Evolutionary conservation across 2,329 filamentous ascomycete species (phyloP), one percentile per base, ranked within the genome.

Genomic region (Ophiostoma sp.): DNA sequence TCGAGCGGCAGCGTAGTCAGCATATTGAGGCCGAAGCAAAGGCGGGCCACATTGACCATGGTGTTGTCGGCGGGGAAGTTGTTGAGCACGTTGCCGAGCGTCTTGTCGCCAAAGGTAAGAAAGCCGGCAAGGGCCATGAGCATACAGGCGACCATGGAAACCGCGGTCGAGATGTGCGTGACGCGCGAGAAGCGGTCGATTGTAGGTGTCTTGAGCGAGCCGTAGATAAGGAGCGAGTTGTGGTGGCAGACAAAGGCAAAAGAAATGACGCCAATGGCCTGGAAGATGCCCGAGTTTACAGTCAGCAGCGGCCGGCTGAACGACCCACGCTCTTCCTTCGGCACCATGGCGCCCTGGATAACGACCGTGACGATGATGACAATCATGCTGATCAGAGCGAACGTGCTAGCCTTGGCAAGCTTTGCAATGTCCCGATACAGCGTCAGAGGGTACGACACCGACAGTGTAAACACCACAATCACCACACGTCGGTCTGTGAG

Each of bases 1-100:
- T 99, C 96, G 74, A 99, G 91, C 0, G 96, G 96, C 48, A 99
- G 86, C 1, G 96, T 98, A 17, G 96, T 98, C 78, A 99, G 90
- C 96, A 99, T 99, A 86, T 99, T 99, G 77, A 99, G 88, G 1
- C 96, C 96, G 80, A 99, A 98, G 83, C 94, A 98, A 69, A 99
- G 87, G 71, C 96, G 92, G 28, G 96, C 96, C 74, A 99, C 87
- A 82, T 98, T 98, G 80, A 98, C 94, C 89, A 98, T 92, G 78
- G 91, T 87, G 82, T 97, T 98, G 82, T 97, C 90, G 25, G 90
- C 86, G 1, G 95, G 93, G 80, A 99, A 98, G 84, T 99, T 99
- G 86, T 99, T 99, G 78, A 99, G 90, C 70, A 99, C 94, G 81
- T 99, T 99, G 80, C 96, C 96, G 77, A 94, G 86, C 3, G 96